Evolutionary conservation across 768 basidiomycete species (phyloP).

Genomic region (Tricholoma sp.): DNA sequence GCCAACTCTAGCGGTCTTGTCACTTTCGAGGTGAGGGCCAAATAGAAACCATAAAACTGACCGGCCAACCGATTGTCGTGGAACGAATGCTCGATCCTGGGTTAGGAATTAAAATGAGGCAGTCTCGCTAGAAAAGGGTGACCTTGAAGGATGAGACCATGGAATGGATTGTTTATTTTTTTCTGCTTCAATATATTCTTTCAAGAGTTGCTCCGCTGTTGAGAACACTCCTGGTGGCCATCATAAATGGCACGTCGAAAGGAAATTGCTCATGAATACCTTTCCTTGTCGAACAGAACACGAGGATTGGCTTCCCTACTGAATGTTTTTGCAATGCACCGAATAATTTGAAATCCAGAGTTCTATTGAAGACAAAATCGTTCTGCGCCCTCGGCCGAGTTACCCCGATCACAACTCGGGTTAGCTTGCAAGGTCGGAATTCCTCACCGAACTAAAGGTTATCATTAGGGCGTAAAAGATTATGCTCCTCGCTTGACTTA

Average conservation of each 20-base stretch:
- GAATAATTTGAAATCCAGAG: slow-evolving; percentile 71
- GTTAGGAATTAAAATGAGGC: slow-evolving; percentile 1
- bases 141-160: slow-evolving; percentile 64
- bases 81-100: slow-evolving; percentile 53
- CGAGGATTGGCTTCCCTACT: slow-evolving; percentile 74
- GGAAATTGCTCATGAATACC: slow-evolving; percentile 32
- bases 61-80: slow-evolving; percentile 64
- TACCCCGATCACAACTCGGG: slow-evolving; percentile 67
- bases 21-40: background rate
- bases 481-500: slow-evolving; percentile 17
- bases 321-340: slow-evolving; percentile 67
- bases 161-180: slow-evolving; percentile 48
- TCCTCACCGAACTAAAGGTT: slow-evolving; percentile 91
- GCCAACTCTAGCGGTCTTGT: slow-evolving; percentile 46
- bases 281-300: slow-evolving; percentile 89
- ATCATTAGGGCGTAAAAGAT: background rate
- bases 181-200: slow-evolving; percentile 59
- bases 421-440: slow-evolving; percentile 81
- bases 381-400: slow-evolving; percentile 58
- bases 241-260: background rate
- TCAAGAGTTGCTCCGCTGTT: slow-evolving; percentile 74
- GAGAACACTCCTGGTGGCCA: slow-evolving; percentile 42
- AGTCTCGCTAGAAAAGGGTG: background rate
- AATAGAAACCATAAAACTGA: slow-evolving; percentile 23
- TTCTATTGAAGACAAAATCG: slow-evolving; percentile 71